phyloP scores from a whole-genome alignment of 805 yeast species.

The Monosporozyma aerobia region DNA sequence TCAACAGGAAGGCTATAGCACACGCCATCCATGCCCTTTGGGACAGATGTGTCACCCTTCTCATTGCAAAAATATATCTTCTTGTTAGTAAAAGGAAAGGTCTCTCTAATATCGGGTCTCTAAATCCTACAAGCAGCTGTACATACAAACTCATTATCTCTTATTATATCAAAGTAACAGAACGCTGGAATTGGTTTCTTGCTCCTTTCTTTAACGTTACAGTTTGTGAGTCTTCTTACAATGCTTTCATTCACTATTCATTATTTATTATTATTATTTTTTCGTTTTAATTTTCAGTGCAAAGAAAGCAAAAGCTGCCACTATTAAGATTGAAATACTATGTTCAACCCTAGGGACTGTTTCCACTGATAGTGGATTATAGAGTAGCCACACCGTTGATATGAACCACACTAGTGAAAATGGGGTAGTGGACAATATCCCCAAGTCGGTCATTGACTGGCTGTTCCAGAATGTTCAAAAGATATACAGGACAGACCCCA shows the following conservation, averaged over 20 bases:
- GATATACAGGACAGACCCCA: constrained; percentile 48
- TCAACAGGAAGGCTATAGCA: no score
- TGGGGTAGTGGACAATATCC: neutral
- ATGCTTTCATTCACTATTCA: neutral
- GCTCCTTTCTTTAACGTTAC: neutral
- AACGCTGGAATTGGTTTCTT: neutral
- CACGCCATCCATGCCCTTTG: neutral
- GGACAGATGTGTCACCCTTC: neutral
- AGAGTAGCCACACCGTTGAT: neutral
- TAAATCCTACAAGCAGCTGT: neutral
- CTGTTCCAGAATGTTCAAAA: constrained; percentile 10
- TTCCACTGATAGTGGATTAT: neutral
- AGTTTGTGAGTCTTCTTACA: neutral
- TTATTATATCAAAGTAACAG: neutral
- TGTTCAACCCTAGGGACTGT: neutral
- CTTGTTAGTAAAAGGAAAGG: constrained; percentile 1
- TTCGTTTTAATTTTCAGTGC: neutral
- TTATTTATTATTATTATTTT: neutral
- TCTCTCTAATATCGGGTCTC: neutral
- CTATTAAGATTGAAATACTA: no score
- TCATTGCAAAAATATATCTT: neutral
- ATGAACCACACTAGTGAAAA: neutral
- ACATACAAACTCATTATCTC: constrained; percentile 8
- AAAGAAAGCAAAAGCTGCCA: neutral
- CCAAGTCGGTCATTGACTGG: constrained; percentile 8